Conservation (phyloP, 345 rosid genomes). For the Hibiscus mutabilis region DNA sequence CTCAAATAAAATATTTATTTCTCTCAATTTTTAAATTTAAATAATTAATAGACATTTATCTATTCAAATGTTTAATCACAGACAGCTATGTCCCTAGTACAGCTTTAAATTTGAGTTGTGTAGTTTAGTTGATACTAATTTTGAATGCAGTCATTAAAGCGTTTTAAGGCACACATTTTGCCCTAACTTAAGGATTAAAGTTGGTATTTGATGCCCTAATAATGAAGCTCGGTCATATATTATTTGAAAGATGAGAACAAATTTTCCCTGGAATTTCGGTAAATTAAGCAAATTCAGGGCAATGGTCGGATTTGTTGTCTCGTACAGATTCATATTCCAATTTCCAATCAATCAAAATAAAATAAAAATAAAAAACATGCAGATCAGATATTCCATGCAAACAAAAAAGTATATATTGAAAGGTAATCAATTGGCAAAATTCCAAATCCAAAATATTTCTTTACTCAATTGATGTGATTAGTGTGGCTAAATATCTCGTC, state of each 20-base stretch:
- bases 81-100: no score
- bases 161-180: background rate
- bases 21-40: no score
- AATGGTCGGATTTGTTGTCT: slow-evolving; percentile 5
- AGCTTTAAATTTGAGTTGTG: no score
- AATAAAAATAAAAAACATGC: no score
- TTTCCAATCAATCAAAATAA: background rate
- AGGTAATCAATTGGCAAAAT: slow-evolving; percentile 6
- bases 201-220: background rate
- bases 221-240: background rate
- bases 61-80: no score
- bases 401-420: slow-evolving; percentile 4
- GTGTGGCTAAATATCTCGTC: slow-evolving; percentile 6
- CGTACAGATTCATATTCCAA: background rate
- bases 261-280: slow-evolving; percentile 20
- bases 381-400: background rate
- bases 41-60: no score
- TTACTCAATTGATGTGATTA: slow-evolving; percentile 33
- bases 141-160: background rate
- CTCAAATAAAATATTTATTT: no score
- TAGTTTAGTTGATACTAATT: background rate
- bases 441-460: slow-evolving; percentile 20
- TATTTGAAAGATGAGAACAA: background rate
- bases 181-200: background rate
- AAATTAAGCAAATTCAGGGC: slow-evolving; percentile 16